Base-by-base conservation (phyloP, 345 rosid genomes). In the Gossypium bickii region DNA sequence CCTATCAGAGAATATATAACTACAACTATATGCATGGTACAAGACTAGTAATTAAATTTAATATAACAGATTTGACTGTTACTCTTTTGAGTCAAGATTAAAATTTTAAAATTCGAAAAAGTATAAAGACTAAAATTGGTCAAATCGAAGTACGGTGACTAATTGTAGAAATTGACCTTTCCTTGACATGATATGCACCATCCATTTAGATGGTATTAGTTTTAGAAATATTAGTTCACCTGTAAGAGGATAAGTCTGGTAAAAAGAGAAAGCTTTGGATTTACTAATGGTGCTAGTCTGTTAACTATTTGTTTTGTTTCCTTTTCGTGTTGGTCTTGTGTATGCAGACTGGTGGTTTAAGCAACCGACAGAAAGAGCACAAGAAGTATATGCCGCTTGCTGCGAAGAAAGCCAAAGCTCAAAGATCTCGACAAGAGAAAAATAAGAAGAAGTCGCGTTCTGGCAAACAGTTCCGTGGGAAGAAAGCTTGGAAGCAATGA, bases 301-400 rank as follows among this genome's bases (percentile, higher is more conserved):
- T 27, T 59, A 57, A 57, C 13, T 15, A 5, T 51, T n/a, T 6
- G 15, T 59, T 25, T 25, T 12, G 25, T 59, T 25, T 12, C 12
- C 25, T 59, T 24, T 34, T 59, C 5, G 63, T 59, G 63, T 22
- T 7, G 38, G 7, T 25, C 12, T 25, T 60, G 64, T 27, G 34
- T 25, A 60, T 4, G 64, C 89, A 92, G 98, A 85, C 87, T 17
- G 98, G 98, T 52, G 98, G 99, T 66, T 22, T 56, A 63, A 91
- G 92, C 89, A 93, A 95, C 79, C 80, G 81, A 63, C 97, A 95
- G 83, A 95, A 95, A 81, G 93, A 93, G 67, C 99, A 86, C 83
- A 89, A 82, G 77, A 95, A 95, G 89, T 63, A 63, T 45, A 90
- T 95, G 98, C 98, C 97, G 57, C 75, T 80, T 2, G 97, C 97